Evolutionary conservation across 1,284 basidiomycete species (phyloP).

Genomic region (Fomes fomentarius): DNA sequence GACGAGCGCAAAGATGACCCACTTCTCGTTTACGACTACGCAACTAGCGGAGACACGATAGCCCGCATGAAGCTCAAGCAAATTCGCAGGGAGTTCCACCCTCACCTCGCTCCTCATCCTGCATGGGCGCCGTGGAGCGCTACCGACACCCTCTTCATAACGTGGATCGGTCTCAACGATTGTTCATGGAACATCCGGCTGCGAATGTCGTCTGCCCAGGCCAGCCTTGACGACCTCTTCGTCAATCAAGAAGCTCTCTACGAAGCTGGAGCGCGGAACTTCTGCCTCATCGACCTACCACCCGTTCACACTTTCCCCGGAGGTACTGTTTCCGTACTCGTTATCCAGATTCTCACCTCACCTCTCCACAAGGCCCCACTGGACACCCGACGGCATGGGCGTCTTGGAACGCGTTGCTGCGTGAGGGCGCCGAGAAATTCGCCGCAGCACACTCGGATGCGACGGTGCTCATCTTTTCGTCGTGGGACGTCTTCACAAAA

Average conservation of each 20-base stretch:
- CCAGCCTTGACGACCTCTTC: slow-evolving; percentile 32
- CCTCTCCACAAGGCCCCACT: neutral
- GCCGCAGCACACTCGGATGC: slow-evolving; percentile 40
- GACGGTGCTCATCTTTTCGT: slow-evolving; percentile 53
- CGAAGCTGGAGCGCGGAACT: slow-evolving; percentile 55
- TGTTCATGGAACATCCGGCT: slow-evolving; percentile 42
- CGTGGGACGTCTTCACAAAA: slow-evolving; percentile 44
- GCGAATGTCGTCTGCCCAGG: slow-evolving; percentile 7
- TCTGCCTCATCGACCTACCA: slow-evolving; percentile 61
- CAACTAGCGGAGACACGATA: slow-evolving; percentile 47
- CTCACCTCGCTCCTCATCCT: slow-evolving; percentile 37
- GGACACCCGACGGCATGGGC: slow-evolving; percentile 20
- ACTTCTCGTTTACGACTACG: slow-evolving; percentile 54
- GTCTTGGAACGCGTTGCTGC: slow-evolving; percentile 49
- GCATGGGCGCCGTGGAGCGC: slow-evolving; percentile 43
- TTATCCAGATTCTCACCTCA: neutral
- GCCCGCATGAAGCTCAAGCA: slow-evolving; percentile 40
- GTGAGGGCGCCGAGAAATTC: slow-evolving; percentile 38
- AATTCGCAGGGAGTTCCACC: slow-evolving; percentile 40
- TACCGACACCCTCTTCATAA: slow-evolving; percentile 52
- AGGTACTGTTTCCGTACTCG: neutral
- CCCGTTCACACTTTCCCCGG: slow-evolving; percentile 41
- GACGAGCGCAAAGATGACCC: slow-evolving; percentile 30
- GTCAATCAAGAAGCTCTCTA: slow-evolving; percentile 47
- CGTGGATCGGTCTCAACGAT: slow-evolving; percentile 66